Base-by-base conservation (phyloP, 1,284 basidiomycete genomes). In the Cutaneotrichosporon cutaneum region DNA sequence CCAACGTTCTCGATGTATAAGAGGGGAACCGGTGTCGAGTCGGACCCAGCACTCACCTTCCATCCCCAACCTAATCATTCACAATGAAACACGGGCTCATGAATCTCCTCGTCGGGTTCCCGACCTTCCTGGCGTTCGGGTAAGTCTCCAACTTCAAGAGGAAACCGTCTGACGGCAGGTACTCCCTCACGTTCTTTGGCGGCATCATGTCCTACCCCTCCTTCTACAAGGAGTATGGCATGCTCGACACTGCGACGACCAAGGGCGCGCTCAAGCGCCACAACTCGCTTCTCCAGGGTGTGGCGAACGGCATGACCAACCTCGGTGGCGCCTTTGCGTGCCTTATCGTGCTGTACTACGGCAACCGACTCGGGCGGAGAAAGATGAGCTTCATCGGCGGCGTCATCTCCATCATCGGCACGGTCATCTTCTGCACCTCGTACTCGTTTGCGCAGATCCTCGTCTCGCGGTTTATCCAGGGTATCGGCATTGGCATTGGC, bases 241-340 rank as follows among this genome's bases (percentile, higher is more conserved):
- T 68, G 42, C 61, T 72, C 44, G 54, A 72, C 61, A 66, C 65
- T 2, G 52, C 61, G 4, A 70, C 69, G 3, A 70, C 71, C 2
- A 63, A 50, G 8, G 71, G 68, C 13, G 50, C 54, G 0, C 36
- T 65, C 21, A 72, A 70, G 47, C 61, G 39, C 22, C 71, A 71
- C 64, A 68, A 75, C 61, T 66, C 72, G 21, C 58, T 65, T 10
- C 65, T 77, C 42, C 73, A 77, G 57, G 77, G 77, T 14, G 71
- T 68, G 0, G 64, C 67, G 4, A 65, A 72, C 24, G 71, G 72
- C 21, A 68, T 72, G 30, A 72, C 77, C 61, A 77, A 79, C 63
- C 70, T 80, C 39, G 78, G 78, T 30, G 73, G 73, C 27, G 66
- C 75, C 26, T 8, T 73, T 22, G 78, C 77, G 10, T 75, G 76